Evolutionary conservation across 2,329 filamentous ascomycete genomes (phyloP).

Genomic region (Xylaria arbuscula): DNA sequence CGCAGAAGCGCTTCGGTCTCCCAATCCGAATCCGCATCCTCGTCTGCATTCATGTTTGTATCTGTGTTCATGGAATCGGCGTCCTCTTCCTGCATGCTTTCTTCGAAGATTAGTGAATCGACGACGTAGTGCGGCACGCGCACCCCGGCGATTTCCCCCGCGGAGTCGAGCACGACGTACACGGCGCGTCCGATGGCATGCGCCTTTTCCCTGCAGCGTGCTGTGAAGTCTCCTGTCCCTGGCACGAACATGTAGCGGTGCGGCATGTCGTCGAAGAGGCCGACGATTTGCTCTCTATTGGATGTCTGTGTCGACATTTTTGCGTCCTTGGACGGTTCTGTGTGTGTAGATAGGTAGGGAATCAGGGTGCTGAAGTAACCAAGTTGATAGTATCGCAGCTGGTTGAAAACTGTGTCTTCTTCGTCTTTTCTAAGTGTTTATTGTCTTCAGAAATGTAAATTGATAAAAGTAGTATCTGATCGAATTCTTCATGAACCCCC

Average conservation of each 20-base stretch:
- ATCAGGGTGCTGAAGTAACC: not conserved
- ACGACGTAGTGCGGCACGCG: slow-evolving; percentile 54
- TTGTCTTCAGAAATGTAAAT: no score
- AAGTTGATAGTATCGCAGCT: not conserved
- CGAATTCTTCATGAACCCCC: no score
- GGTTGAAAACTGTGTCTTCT: no score
- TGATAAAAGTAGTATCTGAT: no score
- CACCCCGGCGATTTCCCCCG: slow-evolving; percentile 50
- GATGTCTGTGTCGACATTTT: not conserved
- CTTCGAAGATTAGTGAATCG: slow-evolving; percentile 42
- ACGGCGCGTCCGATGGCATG: slow-evolving; percentile 49
- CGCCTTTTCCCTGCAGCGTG: slow-evolving; percentile 53
- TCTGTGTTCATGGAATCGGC: no score
- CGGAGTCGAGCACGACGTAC: slow-evolving; percentile 51
- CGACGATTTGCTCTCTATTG: slow-evolving; percentile 35
- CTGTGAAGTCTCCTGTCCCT: not conserved
- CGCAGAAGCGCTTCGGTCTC: not conserved
- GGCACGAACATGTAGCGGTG: slow-evolving; percentile 55
- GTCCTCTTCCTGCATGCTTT: not conserved
- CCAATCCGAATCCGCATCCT: not conserved
- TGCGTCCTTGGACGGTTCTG: not conserved
- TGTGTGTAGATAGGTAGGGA: not conserved
- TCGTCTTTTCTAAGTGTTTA: no score
- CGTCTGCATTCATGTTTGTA: not conserved
- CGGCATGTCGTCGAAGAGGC: slow-evolving; percentile 50